Base-by-base conservation (phyloP, 116 monocot genomes). In the Dioscorea cayenensis region DNA sequence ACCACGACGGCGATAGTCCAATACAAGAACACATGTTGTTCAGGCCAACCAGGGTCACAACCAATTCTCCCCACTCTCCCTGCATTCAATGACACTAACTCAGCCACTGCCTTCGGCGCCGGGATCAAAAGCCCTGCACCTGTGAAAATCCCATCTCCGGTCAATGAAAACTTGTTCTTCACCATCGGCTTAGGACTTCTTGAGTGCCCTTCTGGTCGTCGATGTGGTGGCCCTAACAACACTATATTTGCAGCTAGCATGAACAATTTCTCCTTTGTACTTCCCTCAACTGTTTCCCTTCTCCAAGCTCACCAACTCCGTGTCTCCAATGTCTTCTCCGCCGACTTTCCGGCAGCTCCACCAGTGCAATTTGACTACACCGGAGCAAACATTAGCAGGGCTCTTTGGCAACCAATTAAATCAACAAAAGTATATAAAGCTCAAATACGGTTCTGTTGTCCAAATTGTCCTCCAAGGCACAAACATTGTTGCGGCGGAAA, bases 1-100 rank as follows among this genome's bases (percentile, higher is more conserved):
- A 95, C 95, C 60, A 83, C 95, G 60, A 89, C 92, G 32, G 95
- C 95, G 62, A 77, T 91, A 63, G 29, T 89, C 51, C 83, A 86
- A 14, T 89, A 89, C 83, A 73, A 78, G n/a, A 18, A 55, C 74
- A 49, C 73, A 48, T 60, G 61, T 51, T 51, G 69, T 35, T 51
- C 43, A 28, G 65, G 35, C 72, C 59, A 43, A 7, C 50, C 6
- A n/a, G 36, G 36, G 60, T 16, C 68, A 22, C 67, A 43, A 22
- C 86, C 86, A 0, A 22, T 60, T 2, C 73, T 82, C 27, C 85
- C 89, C 0, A 14, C 65, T 22, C 89, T 89, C 32, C 89, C 86
- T 0, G 89, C 86, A 16, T 89, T 75, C 79, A 89, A 89, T 61
- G 89, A 89, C 73, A 89, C 89, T 13, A 28, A 28, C 59, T 18